A percentile compares a stretch with the other conserved stretches of the same genome.
Evolutionary conservation across 2,329 filamentous ascomycete species (phyloP).

Genomic region (Scedosporium aurantiacum): DNA sequence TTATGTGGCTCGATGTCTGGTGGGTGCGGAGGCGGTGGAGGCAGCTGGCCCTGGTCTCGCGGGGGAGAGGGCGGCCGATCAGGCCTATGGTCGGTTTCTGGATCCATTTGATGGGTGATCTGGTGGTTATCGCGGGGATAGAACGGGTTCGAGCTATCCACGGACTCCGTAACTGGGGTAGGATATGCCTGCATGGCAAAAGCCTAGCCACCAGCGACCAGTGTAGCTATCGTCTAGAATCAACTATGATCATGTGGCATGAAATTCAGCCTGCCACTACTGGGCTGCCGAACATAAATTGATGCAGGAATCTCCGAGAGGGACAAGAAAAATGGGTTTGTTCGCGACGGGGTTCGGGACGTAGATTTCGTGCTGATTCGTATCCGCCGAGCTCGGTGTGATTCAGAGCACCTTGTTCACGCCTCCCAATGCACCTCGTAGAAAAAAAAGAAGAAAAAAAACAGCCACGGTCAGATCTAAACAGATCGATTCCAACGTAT

Average conservation of each 20-base stretch:
- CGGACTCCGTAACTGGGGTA: background rate
- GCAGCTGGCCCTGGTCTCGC: background rate
- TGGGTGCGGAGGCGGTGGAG: background rate
- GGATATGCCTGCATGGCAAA: background rate
- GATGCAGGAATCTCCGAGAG: background rate
- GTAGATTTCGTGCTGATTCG: background rate
- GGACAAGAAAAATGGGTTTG: too few relatives aligned
- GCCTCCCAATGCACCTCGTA: background rate
- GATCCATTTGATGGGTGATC: constrained; percentile 2
- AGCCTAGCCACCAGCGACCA: background rate
- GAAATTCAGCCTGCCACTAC: background rate
- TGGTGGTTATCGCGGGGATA: constrained; percentile 1
- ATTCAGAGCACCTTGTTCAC: background rate
- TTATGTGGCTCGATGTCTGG: constrained; percentile 3
- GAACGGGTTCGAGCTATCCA: constrained; percentile 1
- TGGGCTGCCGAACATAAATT: background rate
- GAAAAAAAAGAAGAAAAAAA: too few relatives aligned
- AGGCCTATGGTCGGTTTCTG: background rate
- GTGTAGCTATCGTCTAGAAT: background rate
- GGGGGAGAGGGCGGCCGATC: constrained; percentile 1
- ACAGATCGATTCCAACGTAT: background rate
- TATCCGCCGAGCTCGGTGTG: background rate
- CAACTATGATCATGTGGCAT: background rate
- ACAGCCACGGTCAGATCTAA: background rate
- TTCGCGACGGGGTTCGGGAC: background rate